A percentile compares a stretch with the other conserved stretches of the same genome.
These are phyloP conservation scores for Rhododendron griersonianum DNA, from an alignment of 148 eudicot genomes.

Conservation along the genomic window DNA sequence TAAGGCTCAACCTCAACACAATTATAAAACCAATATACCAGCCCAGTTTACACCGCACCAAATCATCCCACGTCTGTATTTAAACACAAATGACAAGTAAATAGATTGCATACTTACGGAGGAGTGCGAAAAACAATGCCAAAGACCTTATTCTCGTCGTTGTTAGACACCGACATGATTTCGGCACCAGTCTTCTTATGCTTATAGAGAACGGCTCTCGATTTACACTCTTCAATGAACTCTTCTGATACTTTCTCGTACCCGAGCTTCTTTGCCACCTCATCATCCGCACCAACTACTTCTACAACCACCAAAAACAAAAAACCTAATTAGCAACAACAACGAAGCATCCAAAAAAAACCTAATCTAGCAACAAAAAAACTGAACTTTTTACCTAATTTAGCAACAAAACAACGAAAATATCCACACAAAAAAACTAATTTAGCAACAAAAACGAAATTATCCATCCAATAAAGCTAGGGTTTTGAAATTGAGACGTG, in stretches of 20 bases:
- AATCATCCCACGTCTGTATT: not conserved
- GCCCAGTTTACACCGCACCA: not conserved
- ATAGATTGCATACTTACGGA: slow-evolving; percentile 53
- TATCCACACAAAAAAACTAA: not conserved
- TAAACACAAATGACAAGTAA: not conserved
- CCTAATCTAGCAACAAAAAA: not conserved
- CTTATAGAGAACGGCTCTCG: slow-evolving; percentile 75
- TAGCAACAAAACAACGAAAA: not conserved
- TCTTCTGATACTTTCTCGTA: slow-evolving; percentile 85
- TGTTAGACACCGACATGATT: slow-evolving; percentile 82
- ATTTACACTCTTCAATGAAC: slow-evolving; percentile 85
- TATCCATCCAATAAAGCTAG: not conserved
- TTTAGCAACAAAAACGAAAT: not conserved
- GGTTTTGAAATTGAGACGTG: not conserved
- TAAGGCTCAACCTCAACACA: not conserved
- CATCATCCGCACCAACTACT: slow-evolving; percentile 39
- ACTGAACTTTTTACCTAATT: not conserved
- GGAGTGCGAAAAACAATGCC: slow-evolving; percentile 97
- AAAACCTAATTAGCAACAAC: not conserved
- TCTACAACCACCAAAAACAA: slow-evolving; percentile 21
- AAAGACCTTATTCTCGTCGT: slow-evolving; percentile 97
- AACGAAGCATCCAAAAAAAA: not conserved
- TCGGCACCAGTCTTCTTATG: slow-evolving; percentile 89
- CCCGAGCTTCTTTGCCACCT: slow-evolving; percentile 73
- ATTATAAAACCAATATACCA: not conserved